Conservation (phyloP, 371 early-diverging fungal species). For the Entomophthora muscae region DNA sequence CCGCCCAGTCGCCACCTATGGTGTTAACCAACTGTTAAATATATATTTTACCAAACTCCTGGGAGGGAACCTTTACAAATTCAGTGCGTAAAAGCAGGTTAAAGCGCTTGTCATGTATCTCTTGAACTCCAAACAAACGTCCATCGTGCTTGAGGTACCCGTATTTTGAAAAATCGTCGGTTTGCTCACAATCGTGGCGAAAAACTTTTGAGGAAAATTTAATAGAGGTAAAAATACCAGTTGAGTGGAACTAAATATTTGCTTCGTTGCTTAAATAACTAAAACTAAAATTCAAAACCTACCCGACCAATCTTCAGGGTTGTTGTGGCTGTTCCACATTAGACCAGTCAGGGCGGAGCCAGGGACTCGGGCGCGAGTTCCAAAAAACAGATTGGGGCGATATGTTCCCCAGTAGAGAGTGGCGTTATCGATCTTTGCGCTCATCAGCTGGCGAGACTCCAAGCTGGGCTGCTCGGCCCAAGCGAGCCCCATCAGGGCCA, state of each 20-base stretch:
- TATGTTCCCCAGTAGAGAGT: conserved; percentile 77
- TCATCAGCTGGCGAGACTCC: not conserved
- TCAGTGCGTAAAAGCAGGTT: conserved; percentile 58
- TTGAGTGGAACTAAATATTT: not conserved
- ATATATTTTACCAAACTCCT: conserved; percentile 24
- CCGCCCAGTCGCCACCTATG: conserved; percentile 71
- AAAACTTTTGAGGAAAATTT: conserved; percentile 23
- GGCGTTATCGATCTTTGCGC: not conserved
- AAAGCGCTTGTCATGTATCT: conserved; percentile 44
- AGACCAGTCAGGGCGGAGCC: conserved; percentile 71
- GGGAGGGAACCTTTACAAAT: conserved; percentile 55
- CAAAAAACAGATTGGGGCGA: conserved; percentile 90
- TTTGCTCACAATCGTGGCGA: conserved; percentile 77
- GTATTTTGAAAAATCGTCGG: conserved; percentile 55
- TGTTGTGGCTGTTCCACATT: conserved; percentile 70
- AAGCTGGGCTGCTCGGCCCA: too few species aligned
- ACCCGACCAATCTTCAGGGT: conserved; percentile 34
- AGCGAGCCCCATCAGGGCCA: too few species aligned
- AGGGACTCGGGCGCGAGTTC: conserved; percentile 61
- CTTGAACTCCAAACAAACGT: conserved; percentile 55
- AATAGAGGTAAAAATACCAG: conserved; percentile 2
- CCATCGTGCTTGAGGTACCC: conserved; percentile 85
- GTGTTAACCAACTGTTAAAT: too few species aligned
- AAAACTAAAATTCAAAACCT: conserved; percentile 11
- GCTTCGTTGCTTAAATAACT: conserved; percentile 10